Conservation (phyloP, 2,329 filamentous ascomycete species). For the Bipolaris oryzae region DNA sequence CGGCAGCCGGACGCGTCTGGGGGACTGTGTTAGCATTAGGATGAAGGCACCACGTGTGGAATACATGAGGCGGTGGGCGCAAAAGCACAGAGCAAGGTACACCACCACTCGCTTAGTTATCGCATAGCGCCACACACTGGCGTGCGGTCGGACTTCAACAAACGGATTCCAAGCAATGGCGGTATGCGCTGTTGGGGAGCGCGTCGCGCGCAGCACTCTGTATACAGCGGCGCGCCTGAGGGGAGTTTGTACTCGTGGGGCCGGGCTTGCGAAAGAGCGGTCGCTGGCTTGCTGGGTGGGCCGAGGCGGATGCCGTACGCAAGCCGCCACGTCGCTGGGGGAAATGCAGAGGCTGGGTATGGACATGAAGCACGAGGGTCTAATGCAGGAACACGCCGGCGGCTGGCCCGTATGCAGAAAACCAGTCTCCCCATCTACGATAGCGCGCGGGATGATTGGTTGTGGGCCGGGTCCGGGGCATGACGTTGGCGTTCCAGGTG, state of each 20-base stretch:
- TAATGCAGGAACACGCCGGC: constrained; percentile 34
- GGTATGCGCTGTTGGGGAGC: constrained; percentile 14
- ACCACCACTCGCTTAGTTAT: background rate
- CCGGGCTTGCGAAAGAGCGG: constrained; percentile 17
- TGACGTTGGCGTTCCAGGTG: constrained; percentile 25
- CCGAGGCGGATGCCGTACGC: constrained; percentile 15
- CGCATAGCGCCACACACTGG: background rate
- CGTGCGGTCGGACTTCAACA: background rate
- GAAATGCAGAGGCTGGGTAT: constrained; percentile 35
- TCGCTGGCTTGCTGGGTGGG: constrained; percentile 10
- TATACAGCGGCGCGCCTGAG: constrained; percentile 8
- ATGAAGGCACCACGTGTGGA: background rate
- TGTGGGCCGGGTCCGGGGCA: constrained; percentile 20
- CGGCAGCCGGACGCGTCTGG: too few species aligned
- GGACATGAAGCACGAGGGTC: constrained; percentile 17
- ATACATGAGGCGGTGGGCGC: background rate
- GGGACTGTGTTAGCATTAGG: too few species aligned
- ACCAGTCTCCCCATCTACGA: constrained; percentile 14
- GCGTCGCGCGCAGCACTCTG: background rate
- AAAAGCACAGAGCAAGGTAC: background rate
- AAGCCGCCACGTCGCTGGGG: constrained; percentile 34
- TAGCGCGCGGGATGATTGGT: constrained; percentile 27
- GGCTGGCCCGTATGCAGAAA: constrained; percentile 6
- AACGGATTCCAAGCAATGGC: background rate
- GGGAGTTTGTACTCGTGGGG: background rate